A percentile compares a stretch with the other conserved stretches of the same genome.
phyloP scores from a whole-genome alignment of 2,329 filamentous ascomycete species.

The Paecilomyces sp. region DNA sequence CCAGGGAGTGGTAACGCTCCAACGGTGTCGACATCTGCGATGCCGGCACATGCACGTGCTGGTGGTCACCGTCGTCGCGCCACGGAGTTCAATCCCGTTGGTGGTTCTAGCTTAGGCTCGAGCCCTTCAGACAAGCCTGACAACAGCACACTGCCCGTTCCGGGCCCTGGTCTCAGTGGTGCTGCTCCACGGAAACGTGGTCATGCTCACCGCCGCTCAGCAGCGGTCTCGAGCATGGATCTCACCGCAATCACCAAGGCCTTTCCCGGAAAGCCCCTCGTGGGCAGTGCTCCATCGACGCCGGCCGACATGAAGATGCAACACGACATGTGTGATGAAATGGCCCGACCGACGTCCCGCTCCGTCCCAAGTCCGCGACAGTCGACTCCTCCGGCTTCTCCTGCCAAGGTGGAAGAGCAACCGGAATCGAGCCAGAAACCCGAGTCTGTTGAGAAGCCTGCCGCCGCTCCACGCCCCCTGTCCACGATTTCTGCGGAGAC shows the following conservation, averaged over 20 bases:
- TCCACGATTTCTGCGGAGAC: slow-evolving; percentile 82
- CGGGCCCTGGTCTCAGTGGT: slow-evolving; percentile 31
- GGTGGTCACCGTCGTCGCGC: slow-evolving; percentile 66
- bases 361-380: slow-evolving; percentile 22
- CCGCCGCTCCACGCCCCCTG: slow-evolving; percentile 66
- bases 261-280: slow-evolving; percentile 33
- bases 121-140: slow-evolving; percentile 56
- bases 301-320: slow-evolving; percentile 35
- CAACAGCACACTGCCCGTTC: slow-evolving; percentile 15
- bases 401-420: slow-evolving; percentile 10
- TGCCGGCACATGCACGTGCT: slow-evolving; percentile 46
- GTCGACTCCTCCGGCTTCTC: slow-evolving; percentile 27
- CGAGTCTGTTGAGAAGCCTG: slow-evolving; percentile 8
- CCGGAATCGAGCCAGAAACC: slow-evolving; percentile 3
- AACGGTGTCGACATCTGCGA: slow-evolving; percentile 49
- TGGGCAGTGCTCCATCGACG: slow-evolving; percentile 53
- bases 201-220: slow-evolving; percentile 74
- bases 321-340: slow-evolving; percentile 18
- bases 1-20: slow-evolving; percentile 21
- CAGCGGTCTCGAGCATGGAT: slow-evolving; percentile 76
- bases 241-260: slow-evolving; percentile 50
- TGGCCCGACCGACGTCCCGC: slow-evolving; percentile 24
- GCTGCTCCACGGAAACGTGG: slow-evolving; percentile 54
- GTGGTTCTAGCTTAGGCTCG: slow-evolving; percentile 36
- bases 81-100: slow-evolving; percentile 78